Conservation (phyloP, 805 yeast genomes). For the Candida boleticola region DNA sequence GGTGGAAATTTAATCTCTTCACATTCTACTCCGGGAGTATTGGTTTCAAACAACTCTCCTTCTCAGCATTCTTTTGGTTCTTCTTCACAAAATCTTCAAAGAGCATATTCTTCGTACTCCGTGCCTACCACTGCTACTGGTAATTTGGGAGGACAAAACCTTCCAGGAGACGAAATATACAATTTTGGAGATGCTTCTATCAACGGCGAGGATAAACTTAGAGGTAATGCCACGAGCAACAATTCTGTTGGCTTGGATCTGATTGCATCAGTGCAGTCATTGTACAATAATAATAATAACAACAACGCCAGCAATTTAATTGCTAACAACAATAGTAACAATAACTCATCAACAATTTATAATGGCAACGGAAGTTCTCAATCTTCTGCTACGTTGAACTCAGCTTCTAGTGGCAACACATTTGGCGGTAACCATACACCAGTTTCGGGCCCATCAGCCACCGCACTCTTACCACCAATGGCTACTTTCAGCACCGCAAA, state of each 20-base stretch:
- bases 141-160: neutral
- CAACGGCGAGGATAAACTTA: too few species aligned
- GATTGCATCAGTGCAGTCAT: slow-evolving; percentile 29
- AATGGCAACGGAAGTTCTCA: slow-evolving; percentile 9
- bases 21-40: slow-evolving; percentile 14
- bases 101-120: slow-evolving; percentile 10
- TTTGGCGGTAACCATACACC: slow-evolving; percentile 2
- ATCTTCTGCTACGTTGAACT: neutral
- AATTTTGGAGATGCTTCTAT: neutral
- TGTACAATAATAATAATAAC: slow-evolving; percentile 7
- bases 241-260: slow-evolving; percentile 48
- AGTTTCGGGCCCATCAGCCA: neutral
- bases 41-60: slow-evolving; percentile 9
- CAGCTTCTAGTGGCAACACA: neutral
- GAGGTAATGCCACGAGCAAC: slow-evolving; percentile 4
- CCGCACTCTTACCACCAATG: slow-evolving; percentile 31
- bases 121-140: slow-evolving; percentile 10
- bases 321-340: slow-evolving; percentile 6
- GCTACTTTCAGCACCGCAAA: slow-evolving; percentile 21
- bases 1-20: slow-evolving; percentile 4
- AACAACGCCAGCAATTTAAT: too few species aligned
- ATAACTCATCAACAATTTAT: too few species aligned
- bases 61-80: slow-evolving; percentile 5
- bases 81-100: neutral
- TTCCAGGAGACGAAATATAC: neutral